Evolutionary conservation across 2,329 filamentous ascomycete species (phyloP).

Genomic region (Coleophoma crateriformis): DNA sequence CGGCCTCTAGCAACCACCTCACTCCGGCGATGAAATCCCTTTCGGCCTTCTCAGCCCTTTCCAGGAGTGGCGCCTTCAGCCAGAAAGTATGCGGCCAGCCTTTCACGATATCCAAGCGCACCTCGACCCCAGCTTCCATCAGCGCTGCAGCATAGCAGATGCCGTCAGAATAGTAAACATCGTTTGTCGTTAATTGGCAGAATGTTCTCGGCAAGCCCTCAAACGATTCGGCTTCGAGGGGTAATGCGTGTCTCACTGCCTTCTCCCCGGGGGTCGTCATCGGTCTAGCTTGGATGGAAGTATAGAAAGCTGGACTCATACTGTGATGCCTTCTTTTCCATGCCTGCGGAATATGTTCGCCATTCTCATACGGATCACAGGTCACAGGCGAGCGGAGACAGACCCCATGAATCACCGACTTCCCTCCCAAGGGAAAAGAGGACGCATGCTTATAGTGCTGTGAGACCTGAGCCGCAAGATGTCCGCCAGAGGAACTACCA

Average conservation of each 20-base stretch:
- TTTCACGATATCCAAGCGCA: slow-evolving; percentile 34
- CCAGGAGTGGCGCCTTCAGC: slow-evolving; percentile 37
- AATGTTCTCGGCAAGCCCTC: slow-evolving; percentile 33
- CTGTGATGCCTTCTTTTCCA: slow-evolving; percentile 34
- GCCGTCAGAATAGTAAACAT: slow-evolving; percentile 45
- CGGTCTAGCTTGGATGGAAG: slow-evolving; percentile 27
- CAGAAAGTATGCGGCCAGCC: slow-evolving; percentile 50
- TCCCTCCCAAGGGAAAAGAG: slow-evolving; percentile 6
- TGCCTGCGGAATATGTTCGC: slow-evolving; percentile 29
- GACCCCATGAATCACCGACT: slow-evolving; percentile 30
- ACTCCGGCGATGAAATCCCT: slow-evolving; percentile 33
- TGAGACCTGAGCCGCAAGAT: slow-evolving; percentile 39
- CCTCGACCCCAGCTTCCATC: slow-evolving; percentile 31
- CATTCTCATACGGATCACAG: slow-evolving; percentile 34
- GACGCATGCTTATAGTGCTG: slow-evolving; percentile 16
- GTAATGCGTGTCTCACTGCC: slow-evolving; percentile 30
- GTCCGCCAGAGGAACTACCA: slow-evolving; percentile 43
- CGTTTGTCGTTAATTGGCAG: slow-evolving; percentile 45
- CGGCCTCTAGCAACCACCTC: slow-evolving; percentile 30
- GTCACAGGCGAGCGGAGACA: slow-evolving; percentile 43
- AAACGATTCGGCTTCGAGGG: slow-evolving; percentile 28
- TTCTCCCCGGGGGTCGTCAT: slow-evolving; percentile 29
- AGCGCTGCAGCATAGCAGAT: slow-evolving; percentile 41
- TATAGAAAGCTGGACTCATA: slow-evolving; percentile 29
- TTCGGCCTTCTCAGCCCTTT: slow-evolving; percentile 32